Percentiles rank a stretch among this genome's conserved stretches.
phyloP scores from a whole-genome alignment of 2,329 filamentous ascomycete genomes.

The Scedosporium aurantiacum region DNA sequence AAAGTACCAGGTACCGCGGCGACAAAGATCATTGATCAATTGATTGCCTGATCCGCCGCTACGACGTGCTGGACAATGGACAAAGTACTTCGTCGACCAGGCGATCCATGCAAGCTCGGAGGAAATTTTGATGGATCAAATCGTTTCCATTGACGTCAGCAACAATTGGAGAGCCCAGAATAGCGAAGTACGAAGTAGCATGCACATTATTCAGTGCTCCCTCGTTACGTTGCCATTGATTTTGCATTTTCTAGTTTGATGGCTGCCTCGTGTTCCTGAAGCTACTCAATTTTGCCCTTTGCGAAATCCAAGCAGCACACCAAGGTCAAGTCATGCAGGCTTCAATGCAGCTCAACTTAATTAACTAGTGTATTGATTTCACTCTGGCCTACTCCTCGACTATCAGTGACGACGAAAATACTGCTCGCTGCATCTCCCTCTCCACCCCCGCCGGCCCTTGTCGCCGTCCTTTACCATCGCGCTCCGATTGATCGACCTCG shows the following conservation, averaged over 20 bases:
- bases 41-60: too few species aligned
- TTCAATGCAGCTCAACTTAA: too few species aligned
- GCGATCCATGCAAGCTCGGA: neutral
- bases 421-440: neutral
- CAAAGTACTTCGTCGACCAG: too few species aligned
- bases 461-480: neutral
- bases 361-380: too few species aligned
- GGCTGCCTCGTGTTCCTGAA: neutral
- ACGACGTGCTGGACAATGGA: too few species aligned
- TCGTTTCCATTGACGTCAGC: neutral
- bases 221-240: neutral
- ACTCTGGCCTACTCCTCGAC: too few species aligned
- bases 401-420: neutral
- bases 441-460: neutral
- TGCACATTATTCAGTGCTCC: neutral
- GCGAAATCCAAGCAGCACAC: neutral
- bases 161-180: neutral
- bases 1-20: too few species aligned
- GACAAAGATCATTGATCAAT: too few species aligned
- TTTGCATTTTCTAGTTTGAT: neutral
- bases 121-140: neutral
- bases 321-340: too few species aligned
- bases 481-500: neutral
- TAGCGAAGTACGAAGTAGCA: too few species aligned
- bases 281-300: neutral